Percentiles rank a stretch among this genome's conserved stretches.
phyloP scores from a whole-genome alignment of 768 basidiomycete genomes.

The Xerocomus spinulosus region DNA sequence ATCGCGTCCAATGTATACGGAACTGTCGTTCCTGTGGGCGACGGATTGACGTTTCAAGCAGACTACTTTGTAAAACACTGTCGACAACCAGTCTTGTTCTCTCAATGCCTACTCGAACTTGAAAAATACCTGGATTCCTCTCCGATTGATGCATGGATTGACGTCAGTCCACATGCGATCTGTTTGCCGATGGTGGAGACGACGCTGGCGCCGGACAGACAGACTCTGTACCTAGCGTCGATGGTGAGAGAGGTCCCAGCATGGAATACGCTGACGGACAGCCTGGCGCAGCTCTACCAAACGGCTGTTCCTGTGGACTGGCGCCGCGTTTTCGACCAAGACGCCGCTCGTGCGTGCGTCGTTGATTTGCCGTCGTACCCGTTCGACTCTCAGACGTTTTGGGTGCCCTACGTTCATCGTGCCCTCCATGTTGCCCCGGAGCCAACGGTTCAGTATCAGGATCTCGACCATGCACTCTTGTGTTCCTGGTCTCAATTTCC shows the following conservation, averaged over 20 bases:
- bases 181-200: conserved; percentile 54
- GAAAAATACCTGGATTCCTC: conserved; percentile 23
- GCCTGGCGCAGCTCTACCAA: conserved; percentile 47
- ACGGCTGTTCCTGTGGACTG: conserved; percentile 43
- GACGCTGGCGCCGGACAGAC: conserved; percentile 25
- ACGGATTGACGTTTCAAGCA: conserved; percentile 41
- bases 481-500: conserved; percentile 42
- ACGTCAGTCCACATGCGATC: conserved; percentile 61
- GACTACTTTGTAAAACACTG: conserved; percentile 61
- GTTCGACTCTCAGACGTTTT: conserved; percentile 52
- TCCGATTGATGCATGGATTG: conserved; percentile 50
- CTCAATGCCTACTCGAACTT: conserved; percentile 44
- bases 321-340: conserved; percentile 49
- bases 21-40: conserved; percentile 47
- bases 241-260: conserved; percentile 42
- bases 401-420: conserved; percentile 45
- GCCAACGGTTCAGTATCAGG: background rate
- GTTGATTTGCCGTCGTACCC: conserved; percentile 62
- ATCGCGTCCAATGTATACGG: conserved; percentile 62
- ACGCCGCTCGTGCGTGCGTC: conserved; percentile 38
- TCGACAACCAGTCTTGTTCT: conserved; percentile 50
- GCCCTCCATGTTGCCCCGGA: background rate
- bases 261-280: conserved; percentile 42
- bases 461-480: conserved; percentile 35
- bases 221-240: conserved; percentile 43